These are phyloP conservation scores for Chaetomiaceae sp. DNA, from an alignment of 2,329 filamentous ascomycete species.

Conservation along the genomic window DNA sequence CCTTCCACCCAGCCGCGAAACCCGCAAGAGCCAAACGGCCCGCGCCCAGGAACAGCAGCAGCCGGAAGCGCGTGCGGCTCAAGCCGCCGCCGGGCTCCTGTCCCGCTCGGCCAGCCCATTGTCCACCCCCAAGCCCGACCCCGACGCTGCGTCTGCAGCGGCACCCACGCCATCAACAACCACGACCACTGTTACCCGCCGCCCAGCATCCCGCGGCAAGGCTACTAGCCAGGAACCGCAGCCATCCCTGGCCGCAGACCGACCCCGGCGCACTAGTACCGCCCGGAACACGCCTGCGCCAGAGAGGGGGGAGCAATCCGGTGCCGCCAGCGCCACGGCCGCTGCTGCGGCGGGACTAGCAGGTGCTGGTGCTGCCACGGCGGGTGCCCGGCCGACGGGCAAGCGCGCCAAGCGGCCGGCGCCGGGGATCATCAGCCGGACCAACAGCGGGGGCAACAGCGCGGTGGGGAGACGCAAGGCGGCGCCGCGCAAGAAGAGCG, in stretches of 20 bases:
- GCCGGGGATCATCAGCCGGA: conserved; percentile 64
- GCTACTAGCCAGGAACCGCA: conserved; percentile 48
- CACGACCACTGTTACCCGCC: conserved; percentile 31
- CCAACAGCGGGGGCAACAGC: conserved; percentile 55
- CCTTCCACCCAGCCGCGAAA: conserved; percentile 32
- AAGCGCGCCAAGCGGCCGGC: conserved; percentile 65
- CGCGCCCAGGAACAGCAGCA: conserved; percentile 26
- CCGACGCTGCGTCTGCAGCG: conserved; percentile 11
- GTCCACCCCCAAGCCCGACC: conserved; percentile 33
- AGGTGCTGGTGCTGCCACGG: neutral
- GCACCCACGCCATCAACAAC: neutral
- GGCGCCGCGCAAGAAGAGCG: conserved; percentile 58
- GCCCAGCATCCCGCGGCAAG: conserved; percentile 50
- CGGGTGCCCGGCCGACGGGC: conserved; percentile 34
- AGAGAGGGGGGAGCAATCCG: conserved; percentile 29
- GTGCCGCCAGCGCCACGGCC: neutral
- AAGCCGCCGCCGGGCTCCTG: conserved; percentile 12
- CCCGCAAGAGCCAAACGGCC: conserved; percentile 29
- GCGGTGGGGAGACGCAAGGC: conserved; percentile 69
- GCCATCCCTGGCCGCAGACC: conserved; percentile 46
- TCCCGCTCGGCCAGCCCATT: conserved; percentile 27
- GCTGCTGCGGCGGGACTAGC: conserved; percentile 16
- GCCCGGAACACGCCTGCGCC: conserved; percentile 54
- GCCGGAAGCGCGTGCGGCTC: conserved; percentile 9
- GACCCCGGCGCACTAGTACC: conserved; percentile 52